Evolutionary conservation across 441 rosid species (phyloP).

Genomic region (Isatis lusitanica): DNA sequence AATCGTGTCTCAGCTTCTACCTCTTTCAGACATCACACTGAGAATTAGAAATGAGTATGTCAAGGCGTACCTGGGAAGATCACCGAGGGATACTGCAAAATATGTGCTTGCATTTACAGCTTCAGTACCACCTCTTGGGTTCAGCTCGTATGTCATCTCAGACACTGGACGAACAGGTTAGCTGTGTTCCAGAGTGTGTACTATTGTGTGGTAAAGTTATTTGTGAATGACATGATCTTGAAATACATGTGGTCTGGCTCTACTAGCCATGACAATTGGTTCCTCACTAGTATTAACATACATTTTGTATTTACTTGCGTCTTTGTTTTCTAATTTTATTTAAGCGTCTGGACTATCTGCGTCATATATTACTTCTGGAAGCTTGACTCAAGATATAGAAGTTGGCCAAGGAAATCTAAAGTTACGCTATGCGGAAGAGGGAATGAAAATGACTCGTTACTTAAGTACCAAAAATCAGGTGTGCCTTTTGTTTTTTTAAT

Average conservation of each 20-base stretch:
- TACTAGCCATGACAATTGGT: slow-evolving; percentile 1
- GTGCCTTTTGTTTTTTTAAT: slow-evolving; percentile 11
- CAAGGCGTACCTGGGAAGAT: slow-evolving; percentile 56
- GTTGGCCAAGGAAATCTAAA: slow-evolving; percentile 60
- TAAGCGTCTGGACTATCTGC: slow-evolving; percentile 44
- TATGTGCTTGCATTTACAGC: slow-evolving; percentile 65
- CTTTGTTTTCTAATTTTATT: slow-evolving; percentile 15
- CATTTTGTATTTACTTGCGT: slow-evolving; percentile 22
- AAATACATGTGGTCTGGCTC: slow-evolving; percentile 9
- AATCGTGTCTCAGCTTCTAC: slow-evolving; percentile 64
- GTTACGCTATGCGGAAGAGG: slow-evolving; percentile 49
- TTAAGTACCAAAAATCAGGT: slow-evolving; percentile 47
- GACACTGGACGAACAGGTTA: slow-evolving; percentile 60
- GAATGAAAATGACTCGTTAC: slow-evolving; percentile 52
- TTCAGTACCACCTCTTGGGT: slow-evolving; percentile 76
- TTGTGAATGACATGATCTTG: slow-evolving; percentile 10
- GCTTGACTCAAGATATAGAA: slow-evolving; percentile 41
- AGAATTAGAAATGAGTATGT: slow-evolving; percentile 54
- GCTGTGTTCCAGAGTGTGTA: slow-evolving; percentile 18
- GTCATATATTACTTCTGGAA: slow-evolving; percentile 42
- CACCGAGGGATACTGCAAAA: slow-evolving; percentile 44
- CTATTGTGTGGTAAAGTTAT: not conserved
- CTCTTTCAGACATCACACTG: slow-evolving; percentile 50
- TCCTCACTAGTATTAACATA: not conserved
- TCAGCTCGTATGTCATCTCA: slow-evolving; percentile 61